These are phyloP conservation scores for Starmera dryadoides DNA, from an alignment of 805 yeast species.

Conservation along the genomic window DNA sequence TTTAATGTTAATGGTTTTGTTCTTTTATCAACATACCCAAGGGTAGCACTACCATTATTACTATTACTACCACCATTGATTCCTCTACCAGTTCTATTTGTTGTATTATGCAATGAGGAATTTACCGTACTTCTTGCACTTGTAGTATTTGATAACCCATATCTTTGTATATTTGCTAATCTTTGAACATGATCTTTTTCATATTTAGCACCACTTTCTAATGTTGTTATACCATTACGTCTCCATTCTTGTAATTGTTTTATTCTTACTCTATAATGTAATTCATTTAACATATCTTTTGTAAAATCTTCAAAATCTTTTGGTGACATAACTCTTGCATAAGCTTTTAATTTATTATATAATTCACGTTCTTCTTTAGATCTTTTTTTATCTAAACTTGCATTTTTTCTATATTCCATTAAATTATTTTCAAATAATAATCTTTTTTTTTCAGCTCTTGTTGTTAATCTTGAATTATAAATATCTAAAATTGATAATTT, in stretches of 20 bases:
- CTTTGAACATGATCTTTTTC: constrained; percentile 82
- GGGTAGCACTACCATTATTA: no score
- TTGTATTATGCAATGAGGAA: constrained; percentile 19
- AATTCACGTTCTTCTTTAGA: constrained; percentile 87
- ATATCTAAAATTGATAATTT: constrained; percentile 84
- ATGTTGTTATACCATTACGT: constrained; percentile 74
- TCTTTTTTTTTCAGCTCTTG: constrained; percentile 91
- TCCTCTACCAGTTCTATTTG: constrained; percentile 12
- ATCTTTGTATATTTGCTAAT: constrained; percentile 52
- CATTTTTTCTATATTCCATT: constrained; percentile 78
- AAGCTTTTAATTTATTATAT: constrained; percentile 68
- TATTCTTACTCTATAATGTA: constrained; percentile 71
- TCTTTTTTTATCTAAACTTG: constrained; percentile 76
- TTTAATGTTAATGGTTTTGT: constrained; percentile 42
- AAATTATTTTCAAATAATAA: constrained; percentile 67
- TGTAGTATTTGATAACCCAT: constrained; percentile 23
- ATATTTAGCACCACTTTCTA: constrained; percentile 77
- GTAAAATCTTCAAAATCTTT: constrained; percentile 73
- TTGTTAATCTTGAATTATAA: constrained; percentile 80
- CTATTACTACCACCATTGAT: constrained; percentile 7
- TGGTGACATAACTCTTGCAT: constrained; percentile 72
- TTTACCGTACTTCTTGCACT: constrained; percentile 27
- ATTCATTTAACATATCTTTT: constrained; percentile 68
- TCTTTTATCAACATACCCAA: constrained; percentile 17
- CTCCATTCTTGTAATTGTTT: constrained; percentile 93